These are phyloP conservation scores for Huntiella abstrusa DNA, from an alignment of 2,329 filamentous ascomycete species.

Conservation along the genomic window DNA sequence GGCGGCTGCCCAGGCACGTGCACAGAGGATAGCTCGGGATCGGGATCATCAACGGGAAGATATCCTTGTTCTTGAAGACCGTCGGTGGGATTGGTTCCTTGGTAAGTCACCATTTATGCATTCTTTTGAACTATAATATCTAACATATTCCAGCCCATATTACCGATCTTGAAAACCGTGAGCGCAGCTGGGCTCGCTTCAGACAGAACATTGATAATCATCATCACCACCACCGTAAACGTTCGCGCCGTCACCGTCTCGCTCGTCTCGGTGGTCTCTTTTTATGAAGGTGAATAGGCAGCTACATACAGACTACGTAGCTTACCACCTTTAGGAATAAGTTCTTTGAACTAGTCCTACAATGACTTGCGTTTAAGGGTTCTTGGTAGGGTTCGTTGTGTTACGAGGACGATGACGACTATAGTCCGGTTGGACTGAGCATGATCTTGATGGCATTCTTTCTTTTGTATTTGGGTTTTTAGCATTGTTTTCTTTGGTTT, in stretches of 20 bases:
- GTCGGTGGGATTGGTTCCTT: conserved; percentile 41
- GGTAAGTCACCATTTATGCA: conserved; percentile 22
- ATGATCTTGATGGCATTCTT: too few species aligned
- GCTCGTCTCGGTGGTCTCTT: conserved; percentile 6
- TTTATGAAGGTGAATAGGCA: conserved; percentile 3
- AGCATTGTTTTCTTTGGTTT: too few species aligned
- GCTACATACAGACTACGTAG: neutral
- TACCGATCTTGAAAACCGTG: conserved; percentile 30
- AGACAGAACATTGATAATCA: conserved; percentile 21
- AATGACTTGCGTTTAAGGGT: too few species aligned
- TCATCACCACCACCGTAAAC: conserved; percentile 11
- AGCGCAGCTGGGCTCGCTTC: conserved; percentile 27
- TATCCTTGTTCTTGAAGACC: conserved; percentile 35
- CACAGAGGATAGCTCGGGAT: conserved; percentile 38
- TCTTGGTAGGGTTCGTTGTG: too few species aligned
- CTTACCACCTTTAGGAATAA: too few species aligned
- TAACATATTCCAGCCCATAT: conserved; percentile 26
- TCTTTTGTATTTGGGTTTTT: too few species aligned
- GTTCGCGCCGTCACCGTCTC: conserved; percentile 10
- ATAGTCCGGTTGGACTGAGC: too few species aligned
- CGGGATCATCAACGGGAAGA: conserved; percentile 25
- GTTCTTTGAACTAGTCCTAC: too few species aligned
- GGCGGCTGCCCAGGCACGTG: conserved; percentile 37
- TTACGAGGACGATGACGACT: too few species aligned
- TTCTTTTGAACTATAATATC: conserved; percentile 6